Evolutionary conservation across 495 filamentous ascomycete species (phyloP).

Genomic region (Xylaria venustula): DNA sequence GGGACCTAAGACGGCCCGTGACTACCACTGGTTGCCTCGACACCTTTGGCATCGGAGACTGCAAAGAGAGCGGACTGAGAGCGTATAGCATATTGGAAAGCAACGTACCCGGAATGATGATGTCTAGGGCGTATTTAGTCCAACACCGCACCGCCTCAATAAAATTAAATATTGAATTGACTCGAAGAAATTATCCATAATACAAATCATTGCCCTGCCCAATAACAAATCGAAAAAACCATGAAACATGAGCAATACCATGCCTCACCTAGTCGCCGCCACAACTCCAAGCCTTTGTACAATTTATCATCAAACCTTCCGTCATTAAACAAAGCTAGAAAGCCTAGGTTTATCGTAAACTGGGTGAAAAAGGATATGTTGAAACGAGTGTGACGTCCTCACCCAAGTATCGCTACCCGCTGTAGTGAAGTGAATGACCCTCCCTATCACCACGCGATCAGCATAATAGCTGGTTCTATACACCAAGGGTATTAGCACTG

Average conservation of each 20-base stretch:
- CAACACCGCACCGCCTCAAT: background rate
- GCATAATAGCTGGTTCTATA: too few species aligned
- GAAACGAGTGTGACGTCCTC: background rate
- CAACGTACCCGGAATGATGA: background rate
- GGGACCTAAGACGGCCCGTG: background rate
- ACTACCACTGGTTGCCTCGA: background rate
- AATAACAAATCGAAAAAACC: background rate
- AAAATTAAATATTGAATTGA: conserved; percentile 1
- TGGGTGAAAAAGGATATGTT: background rate
- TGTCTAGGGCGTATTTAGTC: background rate
- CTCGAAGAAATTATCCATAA: background rate
- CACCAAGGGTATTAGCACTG: too few species aligned
- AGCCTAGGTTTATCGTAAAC: background rate
- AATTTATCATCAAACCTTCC: background rate
- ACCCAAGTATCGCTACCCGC: too few species aligned
- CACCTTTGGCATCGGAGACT: background rate
- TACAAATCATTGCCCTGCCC: background rate
- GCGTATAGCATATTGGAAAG: conserved; percentile 1
- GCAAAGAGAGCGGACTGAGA: background rate
- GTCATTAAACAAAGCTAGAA: background rate
- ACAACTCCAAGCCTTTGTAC: conserved; percentile 5
- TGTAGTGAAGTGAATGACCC: too few species aligned
- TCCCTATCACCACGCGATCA: conserved; percentile 9
- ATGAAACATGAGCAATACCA: background rate
- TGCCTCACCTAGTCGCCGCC: background rate